phyloP scores from a whole-genome alignment of 1,139 yeast genomes.

The Blastobotrys buckinghamii region DNA sequence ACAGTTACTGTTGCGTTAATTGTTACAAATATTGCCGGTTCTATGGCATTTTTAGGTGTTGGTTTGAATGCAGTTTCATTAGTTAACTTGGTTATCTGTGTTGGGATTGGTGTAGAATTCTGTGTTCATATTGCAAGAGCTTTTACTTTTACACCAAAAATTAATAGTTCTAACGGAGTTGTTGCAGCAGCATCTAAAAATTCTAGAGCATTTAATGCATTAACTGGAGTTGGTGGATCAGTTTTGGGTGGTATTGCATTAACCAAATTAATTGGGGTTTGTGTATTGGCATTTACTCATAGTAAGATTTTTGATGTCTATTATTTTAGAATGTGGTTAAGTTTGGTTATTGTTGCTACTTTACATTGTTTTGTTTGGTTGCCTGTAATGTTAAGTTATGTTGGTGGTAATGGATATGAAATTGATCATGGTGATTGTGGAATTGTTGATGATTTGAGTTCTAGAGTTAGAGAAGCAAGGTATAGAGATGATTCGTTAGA shows the following conservation, averaged over 20 bases:
- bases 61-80: constrained; percentile 84
- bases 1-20: constrained; percentile 57
- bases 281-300: constrained; percentile 77
- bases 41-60: constrained; percentile 69
- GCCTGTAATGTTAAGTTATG: constrained; percentile 63
- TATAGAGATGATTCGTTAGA: not conserved
- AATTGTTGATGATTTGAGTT: constrained; percentile 29
- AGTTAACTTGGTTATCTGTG: constrained; percentile 83
- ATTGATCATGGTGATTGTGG: constrained; percentile 32
- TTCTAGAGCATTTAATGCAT: constrained; percentile 51
- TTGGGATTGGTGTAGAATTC: constrained; percentile 90
- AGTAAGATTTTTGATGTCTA: constrained; percentile 86
- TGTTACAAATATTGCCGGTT: constrained; percentile 68
- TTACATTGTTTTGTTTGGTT: constrained; percentile 70
- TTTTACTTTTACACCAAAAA: constrained; percentile 44
- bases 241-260: constrained; percentile 85
- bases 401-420: constrained; percentile 54
- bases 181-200: constrained; percentile 23
- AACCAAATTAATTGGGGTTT: constrained; percentile 83
- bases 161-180: constrained; percentile 12
- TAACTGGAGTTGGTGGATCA: constrained; percentile 75
- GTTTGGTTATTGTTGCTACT: constrained; percentile 69
- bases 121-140: constrained; percentile 84
- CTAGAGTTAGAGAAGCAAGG: constrained; percentile 21
- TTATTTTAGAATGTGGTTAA: constrained; percentile 95